Base-by-base conservation (phyloP, 768 basidiomycete genomes). In the Mycena vulgaris region DNA sequence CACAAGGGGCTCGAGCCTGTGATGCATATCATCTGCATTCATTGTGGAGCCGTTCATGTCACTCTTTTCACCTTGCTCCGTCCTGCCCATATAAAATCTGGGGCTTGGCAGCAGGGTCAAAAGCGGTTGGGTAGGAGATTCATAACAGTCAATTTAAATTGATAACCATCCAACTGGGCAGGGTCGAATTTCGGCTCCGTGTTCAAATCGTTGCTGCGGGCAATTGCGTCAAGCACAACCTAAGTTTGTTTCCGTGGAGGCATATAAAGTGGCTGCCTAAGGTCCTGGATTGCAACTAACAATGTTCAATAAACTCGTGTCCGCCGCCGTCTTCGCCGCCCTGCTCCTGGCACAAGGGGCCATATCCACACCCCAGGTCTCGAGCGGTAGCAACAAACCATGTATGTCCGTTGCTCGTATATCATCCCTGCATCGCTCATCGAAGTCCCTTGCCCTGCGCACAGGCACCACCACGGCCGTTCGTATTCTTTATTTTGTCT, bases 261-360 rank as follows among this genome's bases (percentile, higher is more conserved):
- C 52, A 55, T 55, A 55, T 55, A 55, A 55, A 55, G 52, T 55
- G 52, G 52, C 52, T 55, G 52, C 52, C 52, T 33, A 55, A 55
- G 31, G 52, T 55, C 52, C 52, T 55, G 52, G 52, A 55, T 55
- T 55, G 31, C 52, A 14, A 55, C 52, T 28, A 55, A 55, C 31
- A 31, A 55, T 55, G 52, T 55, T 55, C 52, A 33, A 33, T 31
- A 55, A 55, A 55, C 52, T 55, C 52, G 30, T 55, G 52, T 55
- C 52, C 31, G 52, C 52, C 52, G 52, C 52, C 31, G 52, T 31
- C 52, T 55, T 55, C 52, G 52, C 52, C 52, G 52, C 52, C 52
- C 52, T 55, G 52, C 52, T 55, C 52, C 52, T 55, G 52, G 52
- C 52, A 55, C 52, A 55, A 55, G 52, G 11, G 52, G 33, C 52